Percentiles rank a stretch among this genome's conserved stretches.
Conservation (phyloP, 2,329 filamentous ascomycete species). For the Westerdykella aurantiaca region DNA sequence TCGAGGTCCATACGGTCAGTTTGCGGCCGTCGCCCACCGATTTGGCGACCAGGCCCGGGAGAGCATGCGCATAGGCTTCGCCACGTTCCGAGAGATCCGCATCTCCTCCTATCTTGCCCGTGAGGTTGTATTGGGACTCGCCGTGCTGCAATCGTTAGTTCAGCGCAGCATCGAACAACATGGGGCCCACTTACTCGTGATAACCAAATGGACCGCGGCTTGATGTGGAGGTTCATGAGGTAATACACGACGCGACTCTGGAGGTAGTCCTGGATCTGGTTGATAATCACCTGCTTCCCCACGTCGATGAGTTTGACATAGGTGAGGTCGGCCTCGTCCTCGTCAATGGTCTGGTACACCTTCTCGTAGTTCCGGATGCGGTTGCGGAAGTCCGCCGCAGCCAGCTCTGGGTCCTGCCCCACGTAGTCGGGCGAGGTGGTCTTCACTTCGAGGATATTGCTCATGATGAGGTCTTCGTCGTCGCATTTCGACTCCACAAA, state of each 20-base stretch:
- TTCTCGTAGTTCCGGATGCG: slow-evolving; percentile 97
- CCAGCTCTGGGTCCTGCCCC: slow-evolving; percentile 87
- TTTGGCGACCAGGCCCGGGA: slow-evolving; percentile 77
- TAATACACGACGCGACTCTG: slow-evolving; percentile 97
- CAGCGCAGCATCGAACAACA: not conserved
- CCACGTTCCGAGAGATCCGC: slow-evolving; percentile 80
- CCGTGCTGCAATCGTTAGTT: slow-evolving; percentile 61
- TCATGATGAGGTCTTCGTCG: slow-evolving; percentile 93
- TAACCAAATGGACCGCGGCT: slow-evolving; percentile 91
- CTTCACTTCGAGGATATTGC: slow-evolving; percentile 96
- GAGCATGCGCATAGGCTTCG: slow-evolving; percentile 75
- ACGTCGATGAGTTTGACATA: slow-evolving; percentile 98
- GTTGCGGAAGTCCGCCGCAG: slow-evolving; percentile 85
- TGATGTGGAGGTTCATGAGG: slow-evolving; percentile 97
- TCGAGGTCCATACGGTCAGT: slow-evolving; percentile 70
- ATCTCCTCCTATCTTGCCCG: slow-evolving; percentile 88
- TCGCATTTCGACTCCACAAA: slow-evolving; percentile 98
- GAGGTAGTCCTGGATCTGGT: slow-evolving; percentile 92
- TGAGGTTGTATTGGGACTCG: slow-evolving; percentile 87
- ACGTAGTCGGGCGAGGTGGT: slow-evolving; percentile 91
- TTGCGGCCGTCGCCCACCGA: slow-evolving; percentile 72
- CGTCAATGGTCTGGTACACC: slow-evolving; percentile 89
- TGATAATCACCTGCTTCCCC: slow-evolving; percentile 94
- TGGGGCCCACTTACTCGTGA: slow-evolving; percentile 63
- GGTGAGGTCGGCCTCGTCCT: slow-evolving; percentile 79